Percentiles rank a stretch among this genome's conserved stretches.
These are phyloP conservation scores for Diaporthe citriasiana DNA, from an alignment of 2,329 filamentous ascomycete genomes.

Conservation along the genomic window DNA sequence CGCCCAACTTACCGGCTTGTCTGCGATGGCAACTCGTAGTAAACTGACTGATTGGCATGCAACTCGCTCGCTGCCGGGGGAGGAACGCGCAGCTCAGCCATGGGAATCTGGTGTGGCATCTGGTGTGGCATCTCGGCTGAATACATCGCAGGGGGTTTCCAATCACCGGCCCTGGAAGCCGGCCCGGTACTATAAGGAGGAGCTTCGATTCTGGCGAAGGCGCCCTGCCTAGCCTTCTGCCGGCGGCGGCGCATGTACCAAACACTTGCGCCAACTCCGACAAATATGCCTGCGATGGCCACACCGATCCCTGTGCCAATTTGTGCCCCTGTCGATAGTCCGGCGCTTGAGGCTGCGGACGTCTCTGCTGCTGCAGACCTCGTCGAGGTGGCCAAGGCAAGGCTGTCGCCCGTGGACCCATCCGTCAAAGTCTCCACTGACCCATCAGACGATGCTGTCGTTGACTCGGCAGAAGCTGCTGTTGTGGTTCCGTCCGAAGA, in stretches of 20 bases:
- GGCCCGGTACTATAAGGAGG: not conserved
- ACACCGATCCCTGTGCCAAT: slow-evolving; percentile 21
- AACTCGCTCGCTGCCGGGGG: slow-evolving; percentile 8
- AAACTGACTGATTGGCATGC: not conserved
- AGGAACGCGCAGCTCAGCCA: not conserved
- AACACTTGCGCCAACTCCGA: slow-evolving; percentile 1
- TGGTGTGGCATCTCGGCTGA: not conserved
- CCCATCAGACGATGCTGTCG: not conserved
- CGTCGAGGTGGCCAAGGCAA: not conserved
- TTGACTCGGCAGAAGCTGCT: not conserved
- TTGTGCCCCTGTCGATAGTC: slow-evolving; percentile 23
- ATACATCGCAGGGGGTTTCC: not conserved
- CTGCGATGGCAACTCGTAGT: slow-evolving; percentile 16
- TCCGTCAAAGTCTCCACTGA: not conserved
- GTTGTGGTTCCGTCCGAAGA: not conserved
- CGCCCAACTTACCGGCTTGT: not conserved
- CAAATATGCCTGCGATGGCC: not conserved
- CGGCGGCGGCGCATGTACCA: slow-evolving; percentile 5
- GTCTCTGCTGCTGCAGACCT: not conserved
- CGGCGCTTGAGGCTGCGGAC: not conserved
- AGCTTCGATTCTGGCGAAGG: slow-evolving; percentile 8
- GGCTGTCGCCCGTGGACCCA: not conserved
- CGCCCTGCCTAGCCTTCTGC: slow-evolving; percentile 9
- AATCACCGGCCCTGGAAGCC: not conserved
- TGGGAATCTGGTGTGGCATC: not conserved